Evolutionary conservation across 179 eudicot species (phyloP).

Genomic region (Spergularia azorica): DNA sequence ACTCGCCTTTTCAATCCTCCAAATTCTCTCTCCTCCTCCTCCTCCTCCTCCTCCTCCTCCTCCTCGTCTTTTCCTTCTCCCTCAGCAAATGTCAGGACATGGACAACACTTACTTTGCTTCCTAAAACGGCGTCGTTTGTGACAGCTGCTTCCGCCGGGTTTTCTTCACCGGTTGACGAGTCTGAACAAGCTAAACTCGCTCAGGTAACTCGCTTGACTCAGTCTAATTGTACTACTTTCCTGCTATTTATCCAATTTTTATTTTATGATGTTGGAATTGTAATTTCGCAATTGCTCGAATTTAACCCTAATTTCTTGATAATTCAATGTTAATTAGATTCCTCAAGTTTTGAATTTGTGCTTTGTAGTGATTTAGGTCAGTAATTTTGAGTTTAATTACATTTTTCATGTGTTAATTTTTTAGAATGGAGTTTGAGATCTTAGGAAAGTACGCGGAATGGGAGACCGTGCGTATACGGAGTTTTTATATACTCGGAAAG

Average conservation of each 20-base stretch:
- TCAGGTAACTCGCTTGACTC: slow-evolving; percentile 41
- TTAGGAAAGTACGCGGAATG: too few relatives aligned
- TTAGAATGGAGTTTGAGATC: neutral
- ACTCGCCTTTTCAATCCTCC: slow-evolving; percentile 27
- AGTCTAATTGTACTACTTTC: neutral
- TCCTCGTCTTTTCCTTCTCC: slow-evolving; percentile 21
- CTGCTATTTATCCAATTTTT: neutral
- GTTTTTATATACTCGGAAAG: too few relatives aligned
- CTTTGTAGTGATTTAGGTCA: neutral
- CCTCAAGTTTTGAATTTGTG: neutral
- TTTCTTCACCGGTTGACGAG: slow-evolving; percentile 43
- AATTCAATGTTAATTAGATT: neutral
- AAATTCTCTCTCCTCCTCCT: slow-evolving; percentile 28
- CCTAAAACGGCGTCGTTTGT: slow-evolving; percentile 31
- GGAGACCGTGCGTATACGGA: too few relatives aligned
- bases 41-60: slow-evolving; percentile 21
- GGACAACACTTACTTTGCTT: neutral
- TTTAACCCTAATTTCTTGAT: neutral
- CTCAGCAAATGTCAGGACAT: slow-evolving; percentile 17
- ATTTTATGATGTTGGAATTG: neutral
- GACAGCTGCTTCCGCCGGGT: slow-evolving; percentile 41
- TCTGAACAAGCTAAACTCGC: slow-evolving; percentile 73
- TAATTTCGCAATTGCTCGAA: neutral
- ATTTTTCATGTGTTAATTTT: neutral
- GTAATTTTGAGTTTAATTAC: neutral